Evolutionary conservation across 805 yeast species (phyloP).

Genomic region (Maudiozyma saulgeensis): DNA sequence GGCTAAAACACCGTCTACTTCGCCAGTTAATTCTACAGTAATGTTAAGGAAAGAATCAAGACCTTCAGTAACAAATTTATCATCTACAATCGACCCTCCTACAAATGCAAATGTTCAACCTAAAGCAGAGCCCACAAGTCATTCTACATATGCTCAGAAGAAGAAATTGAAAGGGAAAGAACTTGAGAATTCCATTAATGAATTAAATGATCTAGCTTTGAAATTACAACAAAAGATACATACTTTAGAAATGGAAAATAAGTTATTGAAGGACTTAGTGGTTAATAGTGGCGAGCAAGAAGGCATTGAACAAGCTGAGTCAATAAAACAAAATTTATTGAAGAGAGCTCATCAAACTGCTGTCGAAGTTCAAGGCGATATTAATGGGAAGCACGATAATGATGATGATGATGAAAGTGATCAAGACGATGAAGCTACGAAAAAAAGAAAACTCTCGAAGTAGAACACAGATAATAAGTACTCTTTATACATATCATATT

Average conservation of each 20-base stretch:
- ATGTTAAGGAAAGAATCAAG: too few species aligned
- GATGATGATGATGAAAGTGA: neutral
- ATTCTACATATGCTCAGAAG: constrained; percentile 32
- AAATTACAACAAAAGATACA: constrained; percentile 64
- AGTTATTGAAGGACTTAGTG: constrained; percentile 70
- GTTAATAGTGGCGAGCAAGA: constrained; percentile 44
- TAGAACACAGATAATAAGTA: neutral
- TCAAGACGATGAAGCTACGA: neutral
- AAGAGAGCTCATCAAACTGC: neutral
- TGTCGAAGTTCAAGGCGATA: neutral
- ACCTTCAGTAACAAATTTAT: too few species aligned
- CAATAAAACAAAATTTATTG: constrained; percentile 26
- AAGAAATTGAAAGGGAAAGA: constrained; percentile 89
- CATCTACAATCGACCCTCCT: neutral
- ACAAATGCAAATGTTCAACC: neutral
- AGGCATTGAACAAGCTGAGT: constrained; percentile 45
- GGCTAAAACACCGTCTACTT: too few species aligned
- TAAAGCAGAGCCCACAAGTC: neutral
- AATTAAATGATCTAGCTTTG: constrained; percentile 57
- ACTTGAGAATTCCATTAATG: constrained; percentile 68
- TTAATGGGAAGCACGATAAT: neutral
- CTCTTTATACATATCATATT: neutral
- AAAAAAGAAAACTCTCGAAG: neutral
- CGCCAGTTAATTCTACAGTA: too few species aligned
- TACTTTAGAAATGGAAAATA: constrained; percentile 89